Conservation (phyloP, 2,329 filamentous ascomycete genomes). For the Aspergillus sojae region DNA sequence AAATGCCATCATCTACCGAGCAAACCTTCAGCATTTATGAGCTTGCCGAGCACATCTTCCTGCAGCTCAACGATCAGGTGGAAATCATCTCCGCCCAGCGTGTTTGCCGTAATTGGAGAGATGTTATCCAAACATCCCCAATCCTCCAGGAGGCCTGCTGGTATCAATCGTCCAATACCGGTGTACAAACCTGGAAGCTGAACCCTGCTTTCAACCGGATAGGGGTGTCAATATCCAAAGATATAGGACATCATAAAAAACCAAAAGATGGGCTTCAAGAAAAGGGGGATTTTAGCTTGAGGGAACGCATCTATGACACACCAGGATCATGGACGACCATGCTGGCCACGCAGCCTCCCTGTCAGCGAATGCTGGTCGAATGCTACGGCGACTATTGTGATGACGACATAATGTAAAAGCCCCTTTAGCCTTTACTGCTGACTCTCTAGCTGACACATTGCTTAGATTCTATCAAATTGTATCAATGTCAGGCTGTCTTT, state of each 20-base stretch:
- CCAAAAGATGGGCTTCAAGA: not conserved
- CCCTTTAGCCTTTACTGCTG: not conserved
- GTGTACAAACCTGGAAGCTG: not conserved
- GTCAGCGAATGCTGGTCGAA: conserved; percentile 5
- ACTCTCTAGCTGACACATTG: not conserved
- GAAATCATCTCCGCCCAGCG: conserved; percentile 2
- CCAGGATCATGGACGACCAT: conserved; percentile 11
- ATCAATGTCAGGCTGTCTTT: conserved; percentile 2
- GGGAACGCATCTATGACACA: conserved; percentile 4
- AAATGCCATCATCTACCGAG: conserved; percentile 2
- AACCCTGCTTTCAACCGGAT: conserved; percentile 10
- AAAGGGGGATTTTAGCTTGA: conserved; percentile 2
- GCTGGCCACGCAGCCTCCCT: conserved; percentile 11
- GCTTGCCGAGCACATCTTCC: conserved; percentile 4
- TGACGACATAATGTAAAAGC: not conserved
- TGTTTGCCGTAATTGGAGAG: conserved; percentile 4
- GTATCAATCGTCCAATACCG: not conserved
- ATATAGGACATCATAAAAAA: fast-evolving
- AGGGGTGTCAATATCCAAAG: not conserved
- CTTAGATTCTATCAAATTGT: conserved; percentile 4
- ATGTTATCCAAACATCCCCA: conserved; percentile 7
- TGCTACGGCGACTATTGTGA: conserved; percentile 1
- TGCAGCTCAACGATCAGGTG: conserved; percentile 5
- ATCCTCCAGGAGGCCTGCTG: conserved; percentile 3
- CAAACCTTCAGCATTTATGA: conserved; percentile 8